A percentile compares a stretch with the other conserved stretches of the same genome.
Conservation (phyloP, 164 flowering plant species). For the Taxillus chinensis region DNA sequence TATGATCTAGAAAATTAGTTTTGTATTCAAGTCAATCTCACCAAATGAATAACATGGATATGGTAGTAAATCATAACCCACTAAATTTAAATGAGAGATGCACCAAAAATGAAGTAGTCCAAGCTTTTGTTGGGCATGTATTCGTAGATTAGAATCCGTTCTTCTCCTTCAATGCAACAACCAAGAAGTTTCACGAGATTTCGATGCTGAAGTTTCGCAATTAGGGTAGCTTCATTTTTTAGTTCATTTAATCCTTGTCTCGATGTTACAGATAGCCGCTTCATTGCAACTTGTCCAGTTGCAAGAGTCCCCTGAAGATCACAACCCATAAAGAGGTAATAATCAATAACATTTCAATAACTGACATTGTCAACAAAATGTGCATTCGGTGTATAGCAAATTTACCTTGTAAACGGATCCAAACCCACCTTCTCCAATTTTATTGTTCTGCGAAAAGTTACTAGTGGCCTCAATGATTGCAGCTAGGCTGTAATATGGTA, state of each 20-base stretch:
- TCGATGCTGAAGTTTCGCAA: conserved; percentile 37
- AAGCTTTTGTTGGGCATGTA: conserved; percentile 10
- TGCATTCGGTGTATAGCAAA: too few relatives aligned
- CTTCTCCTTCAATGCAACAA: conserved; percentile 24
- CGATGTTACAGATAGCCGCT: conserved; percentile 24
- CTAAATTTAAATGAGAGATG: too few relatives aligned
- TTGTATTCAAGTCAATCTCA: background rate
- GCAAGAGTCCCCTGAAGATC: conserved; percentile 8
- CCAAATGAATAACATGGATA: too few relatives aligned
- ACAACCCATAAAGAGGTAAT: too few relatives aligned
- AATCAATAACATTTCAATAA: too few relatives aligned
- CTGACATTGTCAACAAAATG: too few relatives aligned
- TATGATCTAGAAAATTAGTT: conserved; percentile 12
- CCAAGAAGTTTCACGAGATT: conserved; percentile 19
- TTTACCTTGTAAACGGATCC: background rate
- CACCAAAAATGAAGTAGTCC: conserved; percentile 24
- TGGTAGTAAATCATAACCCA: too few relatives aligned
- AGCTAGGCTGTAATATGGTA: background rate
- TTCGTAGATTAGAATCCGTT: conserved; percentile 21
- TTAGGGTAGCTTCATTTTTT: conserved; percentile 26
- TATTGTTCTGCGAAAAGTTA: background rate
- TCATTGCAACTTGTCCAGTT: conserved; percentile 9
- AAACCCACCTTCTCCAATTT: background rate
- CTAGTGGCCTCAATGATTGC: background rate
- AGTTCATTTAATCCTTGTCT: conserved; percentile 29